A percentile compares a stretch with the other conserved stretches of the same genome.
These are phyloP conservation scores for Russula sp. DNA, from an alignment of 768 basidiomycete genomes.

Conservation along the genomic window DNA sequence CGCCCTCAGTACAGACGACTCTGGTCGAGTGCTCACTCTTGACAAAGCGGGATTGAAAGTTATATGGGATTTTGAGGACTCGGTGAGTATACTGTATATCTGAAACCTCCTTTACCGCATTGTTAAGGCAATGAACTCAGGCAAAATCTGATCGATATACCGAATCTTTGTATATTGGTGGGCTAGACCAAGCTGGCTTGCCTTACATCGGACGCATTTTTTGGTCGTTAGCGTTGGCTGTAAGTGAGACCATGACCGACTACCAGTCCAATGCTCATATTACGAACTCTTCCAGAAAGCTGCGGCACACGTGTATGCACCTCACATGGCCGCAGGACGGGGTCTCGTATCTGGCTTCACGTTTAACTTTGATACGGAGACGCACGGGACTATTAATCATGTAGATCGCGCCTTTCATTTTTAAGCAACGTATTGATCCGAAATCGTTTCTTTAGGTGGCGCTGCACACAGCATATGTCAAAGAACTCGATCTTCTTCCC, in stretches of 20 bases:
- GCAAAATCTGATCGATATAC: slow-evolving; percentile 43
- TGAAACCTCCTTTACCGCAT: background rate
- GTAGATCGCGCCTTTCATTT: slow-evolving; percentile 41
- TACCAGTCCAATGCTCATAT: slow-evolving; percentile 3
- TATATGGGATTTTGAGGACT: slow-evolving; percentile 56
- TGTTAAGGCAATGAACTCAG: slow-evolving; percentile 35
- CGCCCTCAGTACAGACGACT: slow-evolving; percentile 54
- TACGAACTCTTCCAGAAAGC: slow-evolving; percentile 45
- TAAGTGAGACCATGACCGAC: slow-evolving; percentile 37
- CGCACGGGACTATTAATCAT: slow-evolving; percentile 66
- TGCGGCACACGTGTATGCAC: slow-evolving; percentile 51
- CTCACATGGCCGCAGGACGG: slow-evolving; percentile 46
- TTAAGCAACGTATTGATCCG: slow-evolving; percentile 6
- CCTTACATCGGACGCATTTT: slow-evolving; percentile 60
- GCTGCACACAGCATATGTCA: slow-evolving; percentile 48
- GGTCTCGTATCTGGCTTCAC: slow-evolving; percentile 50
- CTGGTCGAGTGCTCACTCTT: slow-evolving; percentile 54
- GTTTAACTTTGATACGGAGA: slow-evolving; percentile 62
- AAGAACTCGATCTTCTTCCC: slow-evolving; percentile 39
- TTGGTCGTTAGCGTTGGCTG: slow-evolving; percentile 59
- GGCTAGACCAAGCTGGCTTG: slow-evolving; percentile 47
- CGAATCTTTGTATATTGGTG: slow-evolving; percentile 57
- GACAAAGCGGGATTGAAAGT: slow-evolving; percentile 40
- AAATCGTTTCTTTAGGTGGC: slow-evolving; percentile 43
- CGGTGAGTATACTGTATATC: slow-evolving; percentile 44